phyloP scores from a whole-genome alignment of 2,329 filamentous ascomycete genomes.

The Ceratocystis smalleyi region DNA sequence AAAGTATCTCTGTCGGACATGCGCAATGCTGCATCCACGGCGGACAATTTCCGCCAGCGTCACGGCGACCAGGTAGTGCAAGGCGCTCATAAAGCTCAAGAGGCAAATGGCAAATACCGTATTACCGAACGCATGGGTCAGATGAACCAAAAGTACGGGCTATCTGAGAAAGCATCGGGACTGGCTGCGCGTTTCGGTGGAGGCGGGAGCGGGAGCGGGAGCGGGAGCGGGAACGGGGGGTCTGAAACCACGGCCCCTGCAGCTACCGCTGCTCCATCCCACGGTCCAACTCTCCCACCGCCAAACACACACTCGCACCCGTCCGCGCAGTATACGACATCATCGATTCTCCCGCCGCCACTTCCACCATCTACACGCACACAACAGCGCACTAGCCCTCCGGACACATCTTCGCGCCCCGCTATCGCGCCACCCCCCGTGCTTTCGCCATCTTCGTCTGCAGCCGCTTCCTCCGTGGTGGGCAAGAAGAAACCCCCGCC shows the following conservation, averaged over 20 bases:
- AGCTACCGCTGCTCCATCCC: not conserved
- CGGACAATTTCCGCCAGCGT: constrained; percentile 53
- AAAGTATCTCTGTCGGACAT: constrained; percentile 46
- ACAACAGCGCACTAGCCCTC: not conserved
- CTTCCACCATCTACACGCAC: not conserved
- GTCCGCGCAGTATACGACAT: not conserved
- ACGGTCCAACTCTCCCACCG: not conserved
- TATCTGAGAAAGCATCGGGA: constrained; percentile 10
- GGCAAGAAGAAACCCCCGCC: constrained; percentile 40
- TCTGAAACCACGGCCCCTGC: not conserved
- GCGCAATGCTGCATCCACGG: constrained; percentile 41
- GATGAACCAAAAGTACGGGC: constrained; percentile 15
- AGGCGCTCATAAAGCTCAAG: constrained; percentile 41
- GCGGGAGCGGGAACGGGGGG: too few species aligned
- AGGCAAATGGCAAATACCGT: constrained; percentile 46
- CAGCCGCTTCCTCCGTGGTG: constrained; percentile 17
- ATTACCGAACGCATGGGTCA: constrained; percentile 27
- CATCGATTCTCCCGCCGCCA: not conserved
- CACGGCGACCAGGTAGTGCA: constrained; percentile 52
- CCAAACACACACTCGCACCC: not conserved
- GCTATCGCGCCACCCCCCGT: not conserved
- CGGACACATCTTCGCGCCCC: not conserved
- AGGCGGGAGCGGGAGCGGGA: not conserved
- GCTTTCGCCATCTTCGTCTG: not conserved
- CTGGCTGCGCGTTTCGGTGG: constrained; percentile 13